phyloP scores from a whole-genome alignment of 305 asterid species.

The Coffea humblotiana region DNA sequence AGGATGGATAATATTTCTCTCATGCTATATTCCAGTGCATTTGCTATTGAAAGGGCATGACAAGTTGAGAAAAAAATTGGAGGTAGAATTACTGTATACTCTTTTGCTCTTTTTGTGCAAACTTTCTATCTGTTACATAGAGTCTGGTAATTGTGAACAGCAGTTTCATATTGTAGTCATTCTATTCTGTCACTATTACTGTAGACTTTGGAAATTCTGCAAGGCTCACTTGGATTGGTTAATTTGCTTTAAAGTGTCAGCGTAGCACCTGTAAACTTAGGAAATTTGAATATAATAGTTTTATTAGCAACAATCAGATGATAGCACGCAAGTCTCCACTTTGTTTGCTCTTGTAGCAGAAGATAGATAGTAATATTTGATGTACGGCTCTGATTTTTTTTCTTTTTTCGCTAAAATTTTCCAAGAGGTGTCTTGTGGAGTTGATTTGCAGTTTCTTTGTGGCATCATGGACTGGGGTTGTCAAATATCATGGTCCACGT shows the following conservation, averaged over 20 bases:
- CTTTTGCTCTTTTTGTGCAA: background rate
- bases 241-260: background rate
- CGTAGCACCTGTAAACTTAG: background rate
- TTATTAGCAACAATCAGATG: background rate
- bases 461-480: conserved; percentile 99
- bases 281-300: background rate
- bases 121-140: background rate
- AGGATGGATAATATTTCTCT: conserved; percentile 95
- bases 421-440: conserved; percentile 93
- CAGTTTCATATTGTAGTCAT: background rate
- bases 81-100: conserved; percentile 49
- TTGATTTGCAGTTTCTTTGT: conserved; percentile 96
- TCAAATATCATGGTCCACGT: conserved; percentile 97
- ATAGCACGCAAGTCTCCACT: background rate
- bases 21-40: conserved; percentile 96
- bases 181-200: background rate
- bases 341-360: background rate
- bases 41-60: conserved; percentile 84
- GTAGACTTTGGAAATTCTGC: background rate
- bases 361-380: background rate
- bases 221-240: background rate
- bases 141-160: background rate
- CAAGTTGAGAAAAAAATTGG: conserved; percentile 72
- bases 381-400: background rate
- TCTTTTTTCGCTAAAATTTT: conserved; percentile 10